Evolutionary conservation across 2,329 filamentous ascomycete species (phyloP).

Genomic region (Parasarocladium wereldwijsianum): DNA sequence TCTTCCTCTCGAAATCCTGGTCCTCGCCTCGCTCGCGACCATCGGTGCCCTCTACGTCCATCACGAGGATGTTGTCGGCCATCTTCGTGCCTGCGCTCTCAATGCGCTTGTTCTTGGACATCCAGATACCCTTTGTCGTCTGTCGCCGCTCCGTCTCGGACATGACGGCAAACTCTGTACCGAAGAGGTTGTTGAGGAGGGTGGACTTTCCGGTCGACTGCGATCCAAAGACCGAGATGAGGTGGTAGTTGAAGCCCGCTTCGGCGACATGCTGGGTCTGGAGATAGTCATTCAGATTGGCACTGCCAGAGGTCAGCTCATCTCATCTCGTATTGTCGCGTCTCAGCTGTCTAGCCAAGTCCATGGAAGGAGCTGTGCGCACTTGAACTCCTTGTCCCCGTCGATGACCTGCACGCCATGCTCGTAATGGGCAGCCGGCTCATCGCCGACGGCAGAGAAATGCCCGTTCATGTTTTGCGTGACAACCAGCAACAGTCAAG

Average conservation of each 20-base stretch:
- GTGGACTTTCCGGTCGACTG: constrained; percentile 98
- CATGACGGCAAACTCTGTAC: constrained; percentile 96
- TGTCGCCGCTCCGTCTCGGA: constrained; percentile 85
- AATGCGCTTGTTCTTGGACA: constrained; percentile 84
- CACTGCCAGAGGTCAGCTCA: constrained; percentile 32
- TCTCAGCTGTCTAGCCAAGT: too few species aligned
- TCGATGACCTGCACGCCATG: constrained; percentile 96
- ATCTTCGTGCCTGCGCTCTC: constrained; percentile 43
- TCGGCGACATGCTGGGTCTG: constrained; percentile 64
- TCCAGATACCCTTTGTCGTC: constrained; percentile 98
- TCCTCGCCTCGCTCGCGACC: constrained; percentile 93
- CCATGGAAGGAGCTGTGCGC: too few species aligned
- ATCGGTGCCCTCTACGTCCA: constrained; percentile 98
- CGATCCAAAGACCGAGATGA: constrained; percentile 97
- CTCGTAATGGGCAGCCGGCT: constrained; percentile 56
- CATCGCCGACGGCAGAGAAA: constrained; percentile 59
- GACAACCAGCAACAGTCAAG: constrained; percentile 5
- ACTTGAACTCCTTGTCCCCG: constrained; percentile 90
- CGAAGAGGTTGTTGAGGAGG: constrained; percentile 87
- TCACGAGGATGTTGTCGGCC: constrained; percentile 96
- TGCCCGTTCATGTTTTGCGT: constrained; percentile 59
- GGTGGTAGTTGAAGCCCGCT: constrained; percentile 95
- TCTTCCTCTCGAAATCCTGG: constrained; percentile 98
- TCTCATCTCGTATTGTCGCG: neutral
- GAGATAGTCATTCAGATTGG: constrained; percentile 70